Evolutionary conservation across 805 yeast species (phyloP).

Genomic region (Suhomyces vadensis): DNA sequence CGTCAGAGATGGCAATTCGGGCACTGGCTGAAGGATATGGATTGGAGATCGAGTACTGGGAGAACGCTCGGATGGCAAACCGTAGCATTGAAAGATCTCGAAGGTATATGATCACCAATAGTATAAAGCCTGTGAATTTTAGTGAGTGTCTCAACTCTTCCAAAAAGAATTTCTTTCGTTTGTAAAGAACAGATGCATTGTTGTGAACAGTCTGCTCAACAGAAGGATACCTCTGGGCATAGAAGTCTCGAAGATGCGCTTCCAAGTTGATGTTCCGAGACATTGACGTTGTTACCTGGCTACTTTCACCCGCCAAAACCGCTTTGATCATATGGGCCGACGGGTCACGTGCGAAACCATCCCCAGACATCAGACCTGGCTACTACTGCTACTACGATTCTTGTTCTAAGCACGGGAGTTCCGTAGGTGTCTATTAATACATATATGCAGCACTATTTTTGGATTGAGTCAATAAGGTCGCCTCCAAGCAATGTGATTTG

Average conservation of each 20-base stretch:
- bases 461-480: constrained; percentile 50
- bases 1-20: constrained; percentile 22
- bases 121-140: constrained; percentile 35
- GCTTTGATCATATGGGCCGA: not conserved
- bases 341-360: not conserved
- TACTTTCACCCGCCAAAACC: too few relatives aligned
- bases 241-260: constrained; percentile 27
- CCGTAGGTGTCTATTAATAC: constrained; percentile 9
- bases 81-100: constrained; percentile 42
- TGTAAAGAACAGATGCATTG: constrained; percentile 42
- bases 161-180: constrained; percentile 43
- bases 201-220: constrained; percentile 42
- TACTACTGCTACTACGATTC: too few relatives aligned
- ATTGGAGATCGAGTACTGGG: constrained; percentile 30
- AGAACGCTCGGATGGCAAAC: constrained; percentile 25
- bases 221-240: constrained; percentile 32
- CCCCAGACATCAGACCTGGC: not conserved
- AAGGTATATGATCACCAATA: constrained; percentile 40
- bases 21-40: constrained; percentile 22
- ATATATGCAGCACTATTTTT: constrained; percentile 18
- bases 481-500: constrained; percentile 74
- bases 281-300: too few relatives aligned
- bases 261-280: constrained; percentile 15
- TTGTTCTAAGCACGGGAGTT: too few relatives aligned
- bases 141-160: constrained; percentile 35